These are phyloP conservation scores for Cyberlindnera japonica DNA, from an alignment of 805 yeast species.

Conservation along the genomic window DNA sequence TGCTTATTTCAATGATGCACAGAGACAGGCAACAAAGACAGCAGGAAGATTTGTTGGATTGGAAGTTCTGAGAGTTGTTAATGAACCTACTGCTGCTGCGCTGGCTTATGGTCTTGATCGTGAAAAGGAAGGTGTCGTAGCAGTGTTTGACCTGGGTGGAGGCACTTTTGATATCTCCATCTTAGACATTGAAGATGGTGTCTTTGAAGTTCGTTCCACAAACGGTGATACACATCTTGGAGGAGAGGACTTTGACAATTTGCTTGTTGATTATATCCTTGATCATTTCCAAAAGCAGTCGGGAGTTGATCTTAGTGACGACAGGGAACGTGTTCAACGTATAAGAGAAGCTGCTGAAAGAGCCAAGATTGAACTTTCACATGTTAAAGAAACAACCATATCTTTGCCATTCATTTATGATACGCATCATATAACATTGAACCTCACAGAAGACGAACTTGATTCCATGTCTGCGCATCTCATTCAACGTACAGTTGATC, in stretches of 20 bases:
- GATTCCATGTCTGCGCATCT: slow-evolving; percentile 64
- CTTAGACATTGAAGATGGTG: slow-evolving; percentile 74
- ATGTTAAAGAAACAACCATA: slow-evolving; percentile 55
- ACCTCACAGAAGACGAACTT: slow-evolving; percentile 61
- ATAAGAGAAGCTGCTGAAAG: slow-evolving; percentile 76
- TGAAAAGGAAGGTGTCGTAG: slow-evolving; percentile 37
- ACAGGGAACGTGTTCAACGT: slow-evolving; percentile 58
- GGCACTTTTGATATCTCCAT: slow-evolving; percentile 83
- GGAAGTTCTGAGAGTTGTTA: slow-evolving; percentile 69
- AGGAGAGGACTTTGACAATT: slow-evolving; percentile 79
- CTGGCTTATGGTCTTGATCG: slow-evolving; percentile 73
- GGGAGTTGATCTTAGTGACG: slow-evolving; percentile 25
- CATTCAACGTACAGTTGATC: slow-evolving; percentile 64
- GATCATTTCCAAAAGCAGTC: slow-evolving; percentile 50
- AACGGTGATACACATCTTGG: slow-evolving; percentile 84
- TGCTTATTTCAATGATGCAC: slow-evolving; percentile 79
- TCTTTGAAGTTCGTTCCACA: slow-evolving; percentile 77
- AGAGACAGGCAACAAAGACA: slow-evolving; percentile 78
- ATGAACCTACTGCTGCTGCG: slow-evolving; percentile 87
- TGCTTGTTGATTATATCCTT: slow-evolving; percentile 53
- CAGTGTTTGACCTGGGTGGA: slow-evolving; percentile 75
- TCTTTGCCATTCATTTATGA: slow-evolving; percentile 67
- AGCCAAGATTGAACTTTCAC: slow-evolving; percentile 72
- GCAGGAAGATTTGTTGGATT: slow-evolving; percentile 76
- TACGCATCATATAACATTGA: slow-evolving; percentile 56